Conservation (phyloP, 2,329 filamentous ascomycete species). For the Colletotrichum higginsianum region DNA sequence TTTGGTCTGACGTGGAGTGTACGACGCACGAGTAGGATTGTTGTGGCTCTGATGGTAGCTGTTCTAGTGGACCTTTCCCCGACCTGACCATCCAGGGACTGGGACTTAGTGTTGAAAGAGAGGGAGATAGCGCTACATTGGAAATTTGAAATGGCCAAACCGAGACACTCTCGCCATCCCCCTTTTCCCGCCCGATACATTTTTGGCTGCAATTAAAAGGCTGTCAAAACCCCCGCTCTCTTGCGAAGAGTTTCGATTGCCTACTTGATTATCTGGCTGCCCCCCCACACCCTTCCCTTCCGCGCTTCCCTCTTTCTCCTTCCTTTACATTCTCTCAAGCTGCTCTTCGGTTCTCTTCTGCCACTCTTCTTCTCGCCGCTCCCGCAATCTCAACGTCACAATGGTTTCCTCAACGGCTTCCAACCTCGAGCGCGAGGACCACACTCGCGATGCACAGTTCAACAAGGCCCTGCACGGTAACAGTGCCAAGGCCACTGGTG, state of each 20-base stretch:
- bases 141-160: slow-evolving; percentile 29
- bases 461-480: slow-evolving; percentile 88
- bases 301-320: not conserved
- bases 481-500: slow-evolving; percentile 78
- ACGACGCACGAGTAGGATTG: not conserved
- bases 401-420: slow-evolving; percentile 60
- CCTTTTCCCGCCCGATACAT: slow-evolving; percentile 18
- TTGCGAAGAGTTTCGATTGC: not conserved
- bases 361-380: not conserved
- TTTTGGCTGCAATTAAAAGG: not conserved
- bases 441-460: slow-evolving; percentile 89
- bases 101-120: not conserved
- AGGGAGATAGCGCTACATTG: slow-evolving; percentile 1
- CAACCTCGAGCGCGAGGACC: slow-evolving; percentile 84
- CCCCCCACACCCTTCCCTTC: not conserved
- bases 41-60: not conserved
- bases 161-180: slow-evolving; percentile 3
- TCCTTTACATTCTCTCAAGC: not conserved
- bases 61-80: not conserved
- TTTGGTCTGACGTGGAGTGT: too few relatives aligned
- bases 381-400: slow-evolving; percentile 51
- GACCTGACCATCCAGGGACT: not conserved
- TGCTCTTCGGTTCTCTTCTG: slow-evolving; percentile 8
- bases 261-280: not conserved
- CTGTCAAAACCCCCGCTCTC: slow-evolving; percentile 9